Percentiles rank a stretch among this genome's conserved stretches.
These are phyloP conservation scores for Leccinum pachyderme DNA, from an alignment of 1,284 basidiomycete genomes.

Conservation along the genomic window DNA sequence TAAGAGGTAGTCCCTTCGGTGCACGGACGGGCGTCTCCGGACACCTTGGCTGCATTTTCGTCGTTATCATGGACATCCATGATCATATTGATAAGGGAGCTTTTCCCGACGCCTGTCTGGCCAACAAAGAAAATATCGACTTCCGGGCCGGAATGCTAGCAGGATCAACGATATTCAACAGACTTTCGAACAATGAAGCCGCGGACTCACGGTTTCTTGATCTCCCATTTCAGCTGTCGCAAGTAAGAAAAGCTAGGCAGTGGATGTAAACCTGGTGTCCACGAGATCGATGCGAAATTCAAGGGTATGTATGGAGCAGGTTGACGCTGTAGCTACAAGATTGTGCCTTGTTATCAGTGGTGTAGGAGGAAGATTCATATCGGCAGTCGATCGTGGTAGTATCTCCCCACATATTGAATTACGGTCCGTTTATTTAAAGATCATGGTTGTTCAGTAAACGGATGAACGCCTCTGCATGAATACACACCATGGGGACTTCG, in stretches of 20 bases:
- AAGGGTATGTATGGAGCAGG: slow-evolving; percentile 1
- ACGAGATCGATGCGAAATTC: slow-evolving; percentile 3
- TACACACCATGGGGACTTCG: not conserved
- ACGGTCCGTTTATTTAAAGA: slow-evolving; percentile 8
- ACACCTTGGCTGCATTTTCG: slow-evolving; percentile 15
- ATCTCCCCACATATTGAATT: not conserved
- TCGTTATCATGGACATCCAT: slow-evolving; percentile 9
- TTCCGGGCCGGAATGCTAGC: slow-evolving; percentile 7
- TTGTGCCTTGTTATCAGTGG: not conserved
- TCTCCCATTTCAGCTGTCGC: slow-evolving; percentile 12
- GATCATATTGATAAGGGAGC: slow-evolving; percentile 29
- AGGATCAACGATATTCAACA: slow-evolving; percentile 4
- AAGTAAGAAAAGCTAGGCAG: not conserved
- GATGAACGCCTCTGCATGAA: not conserved
- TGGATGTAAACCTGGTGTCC: not conserved
- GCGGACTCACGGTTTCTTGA: slow-evolving; percentile 15
- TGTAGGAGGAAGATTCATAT: slow-evolving; percentile 30
- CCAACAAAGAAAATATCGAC: slow-evolving; percentile 26
- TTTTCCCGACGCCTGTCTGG: slow-evolving; percentile 28
- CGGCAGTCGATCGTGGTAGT: slow-evolving; percentile 1
- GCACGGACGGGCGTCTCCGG: slow-evolving; percentile 19
- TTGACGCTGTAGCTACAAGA: not conserved
- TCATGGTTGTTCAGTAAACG: slow-evolving; percentile 7
- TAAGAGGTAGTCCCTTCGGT: slow-evolving; percentile 18
- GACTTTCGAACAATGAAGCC: not conserved